phyloP scores from a whole-genome alignment of 1,284 basidiomycete genomes.

The Omphalotus olearius region DNA sequence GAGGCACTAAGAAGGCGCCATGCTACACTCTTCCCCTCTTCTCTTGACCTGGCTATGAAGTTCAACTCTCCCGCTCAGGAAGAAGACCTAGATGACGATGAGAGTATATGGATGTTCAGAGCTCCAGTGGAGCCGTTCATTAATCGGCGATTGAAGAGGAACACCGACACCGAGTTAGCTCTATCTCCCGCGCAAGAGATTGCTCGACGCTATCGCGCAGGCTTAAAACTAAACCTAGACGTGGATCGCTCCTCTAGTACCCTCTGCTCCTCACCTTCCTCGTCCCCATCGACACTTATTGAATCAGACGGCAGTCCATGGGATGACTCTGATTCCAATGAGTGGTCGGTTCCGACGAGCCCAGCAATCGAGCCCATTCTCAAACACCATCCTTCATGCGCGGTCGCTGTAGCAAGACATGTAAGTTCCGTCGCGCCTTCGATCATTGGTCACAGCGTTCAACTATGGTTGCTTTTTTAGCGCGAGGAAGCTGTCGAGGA shows the following conservation, averaged over 20 bases:
- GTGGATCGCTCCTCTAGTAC: conserved; percentile 15
- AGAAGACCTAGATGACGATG: conserved; percentile 22
- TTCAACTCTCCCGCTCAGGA: conserved; percentile 1
- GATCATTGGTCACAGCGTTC: neutral
- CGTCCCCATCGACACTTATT: neutral
- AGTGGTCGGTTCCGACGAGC: neutral
- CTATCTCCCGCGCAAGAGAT: conserved; percentile 38
- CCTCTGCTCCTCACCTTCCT: conserved; percentile 1
- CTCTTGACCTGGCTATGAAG: conserved; percentile 8
- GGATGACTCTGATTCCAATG: neutral
- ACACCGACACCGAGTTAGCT: conserved; percentile 4
- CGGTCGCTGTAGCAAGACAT: conserved; percentile 32
- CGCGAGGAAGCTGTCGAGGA: conserved; percentile 36
- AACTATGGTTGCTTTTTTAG: conserved; percentile 22
- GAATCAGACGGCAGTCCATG: neutral
- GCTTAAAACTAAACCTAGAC: conserved; percentile 21
- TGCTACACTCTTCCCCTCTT: conserved; percentile 27
- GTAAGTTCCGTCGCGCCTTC: conserved; percentile 24
- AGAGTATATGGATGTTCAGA: conserved; percentile 33
- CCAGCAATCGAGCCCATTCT: conserved; percentile 14
- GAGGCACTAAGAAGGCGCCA: conserved; percentile 23
- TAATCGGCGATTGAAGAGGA: conserved; percentile 22
- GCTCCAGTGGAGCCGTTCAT: conserved; percentile 21
- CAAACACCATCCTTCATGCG: conserved; percentile 28
- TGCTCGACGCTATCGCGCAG: conserved; percentile 31